Base-by-base conservation (phyloP, 2,329 filamentous ascomycete species). In the Decorospora gaudefroyi region DNA sequence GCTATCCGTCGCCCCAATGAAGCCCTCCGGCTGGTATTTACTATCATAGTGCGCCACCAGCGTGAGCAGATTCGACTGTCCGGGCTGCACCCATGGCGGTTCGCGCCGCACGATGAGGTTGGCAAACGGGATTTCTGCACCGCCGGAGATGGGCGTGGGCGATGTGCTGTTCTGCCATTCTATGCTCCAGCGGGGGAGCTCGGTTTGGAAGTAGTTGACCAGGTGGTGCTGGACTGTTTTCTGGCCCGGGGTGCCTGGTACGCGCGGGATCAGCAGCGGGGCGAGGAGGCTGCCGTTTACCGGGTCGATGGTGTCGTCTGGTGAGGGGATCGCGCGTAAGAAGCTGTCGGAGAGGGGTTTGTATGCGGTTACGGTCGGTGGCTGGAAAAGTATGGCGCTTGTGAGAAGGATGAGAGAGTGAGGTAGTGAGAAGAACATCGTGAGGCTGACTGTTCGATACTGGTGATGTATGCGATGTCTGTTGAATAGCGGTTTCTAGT, bases 1-100 rank as follows among this genome's bases (percentile, higher is more conserved):
- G 60, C 90, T 96, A 66, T 99, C 93, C 10, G 84, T 95, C 0
- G 92, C 93, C 0, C 93, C 93, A 46, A 99, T 87, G 68, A 99
- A 99, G 1, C 90, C 92, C 49, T 84, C 74, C 0, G 91, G 92
- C 17, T 76, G 77, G 45, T 87, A 78, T 72, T 95, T 87, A 66
- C 85, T 91, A 62, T 99, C 93, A 68, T 96, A 97, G 68, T 99
- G 93, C 27, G 93, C 93, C 5, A 92, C 93, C 41, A 99, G 78
- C 10, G 90, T 92, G 64, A 97, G 74, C 34, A 90, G 77, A 28
- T 86, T 85, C 2, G 93, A 84, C 56, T 96, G 85, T 1, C 91
- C 92, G 0, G 74, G 70, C 4, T 78, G 73, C 1, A 85, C 76
- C 83, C 89, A 93, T 1, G 93, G 93, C 36, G 93, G 93, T 70